Evolutionary conservation across 2,329 filamentous ascomycete species (phyloP).

Genomic region (Fusarium domesticum): DNA sequence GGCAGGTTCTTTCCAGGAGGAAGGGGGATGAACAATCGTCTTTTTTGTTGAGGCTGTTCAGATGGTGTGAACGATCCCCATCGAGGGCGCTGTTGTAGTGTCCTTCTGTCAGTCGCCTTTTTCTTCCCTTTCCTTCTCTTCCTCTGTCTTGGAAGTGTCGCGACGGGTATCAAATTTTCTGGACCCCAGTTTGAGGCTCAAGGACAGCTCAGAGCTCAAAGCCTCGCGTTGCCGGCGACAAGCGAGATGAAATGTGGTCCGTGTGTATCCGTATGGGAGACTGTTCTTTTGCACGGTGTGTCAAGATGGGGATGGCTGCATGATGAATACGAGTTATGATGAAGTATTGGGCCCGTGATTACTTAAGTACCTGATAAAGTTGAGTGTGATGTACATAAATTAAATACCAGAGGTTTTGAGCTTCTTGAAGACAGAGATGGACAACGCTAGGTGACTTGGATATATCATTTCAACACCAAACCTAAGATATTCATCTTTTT

Average conservation of each 20-base stretch:
- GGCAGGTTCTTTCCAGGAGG: slow-evolving; percentile 17
- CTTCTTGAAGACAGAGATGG: too few species aligned
- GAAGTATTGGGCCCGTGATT: too few species aligned
- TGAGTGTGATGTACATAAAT: too few species aligned
- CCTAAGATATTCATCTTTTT: too few species aligned
- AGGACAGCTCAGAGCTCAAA: slow-evolving; percentile 1
- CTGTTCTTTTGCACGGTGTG: slow-evolving; percentile 7
- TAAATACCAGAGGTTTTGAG: too few species aligned
- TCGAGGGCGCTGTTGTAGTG: slow-evolving; percentile 30
- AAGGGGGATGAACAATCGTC: slow-evolving; percentile 10
- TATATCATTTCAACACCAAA: too few species aligned
- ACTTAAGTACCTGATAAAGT: too few species aligned
- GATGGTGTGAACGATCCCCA: slow-evolving; percentile 15
- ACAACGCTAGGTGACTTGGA: too few species aligned
- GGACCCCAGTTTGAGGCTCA: slow-evolving; percentile 13
- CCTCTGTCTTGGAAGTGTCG: slow-evolving; percentile 8
- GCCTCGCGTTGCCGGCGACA: slow-evolving; percentile 23
- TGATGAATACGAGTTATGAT: neutral
- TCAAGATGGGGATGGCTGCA: slow-evolving; percentile 5
- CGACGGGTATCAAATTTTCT: slow-evolving; percentile 23
- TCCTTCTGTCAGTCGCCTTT: slow-evolving; percentile 9
- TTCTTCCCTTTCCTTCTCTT: slow-evolving; percentile 11
- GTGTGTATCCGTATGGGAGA: slow-evolving; percentile 8
- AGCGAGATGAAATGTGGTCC: slow-evolving; percentile 22
- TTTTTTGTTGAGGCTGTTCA: slow-evolving; percentile 6